phyloP scores from a whole-genome alignment of 2,329 filamentous ascomycete species.

The Monosporascus sp. region DNA sequence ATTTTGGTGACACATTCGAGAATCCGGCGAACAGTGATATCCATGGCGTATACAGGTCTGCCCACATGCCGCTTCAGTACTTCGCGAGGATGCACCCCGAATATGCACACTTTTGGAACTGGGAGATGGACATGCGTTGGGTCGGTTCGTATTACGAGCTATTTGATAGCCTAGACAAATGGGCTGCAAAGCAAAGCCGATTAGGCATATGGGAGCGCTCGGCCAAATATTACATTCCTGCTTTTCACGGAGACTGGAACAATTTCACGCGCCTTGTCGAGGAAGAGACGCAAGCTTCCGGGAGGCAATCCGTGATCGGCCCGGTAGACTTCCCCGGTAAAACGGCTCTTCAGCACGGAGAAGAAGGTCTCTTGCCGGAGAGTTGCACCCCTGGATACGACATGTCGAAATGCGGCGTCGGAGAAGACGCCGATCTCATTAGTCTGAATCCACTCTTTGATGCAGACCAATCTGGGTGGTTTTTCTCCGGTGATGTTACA shows the following conservation, averaged over 20 bases:
- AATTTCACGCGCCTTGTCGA: conserved; percentile 64
- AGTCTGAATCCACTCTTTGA: conserved; percentile 75
- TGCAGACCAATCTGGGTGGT: conserved; percentile 64
- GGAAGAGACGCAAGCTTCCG: conserved; percentile 49
- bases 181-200: conserved; percentile 63
- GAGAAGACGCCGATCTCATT: conserved; percentile 69
- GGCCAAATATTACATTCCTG: conserved; percentile 70
- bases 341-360: conserved; percentile 42
- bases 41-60: conserved; percentile 64
- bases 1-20: conserved; percentile 63
- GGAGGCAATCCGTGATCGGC: conserved; percentile 61
- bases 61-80: conserved; percentile 58
- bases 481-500: conserved; percentile 64
- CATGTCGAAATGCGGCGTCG: conserved; percentile 54
- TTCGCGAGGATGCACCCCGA: conserved; percentile 59
- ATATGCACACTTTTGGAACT: conserved; percentile 65
- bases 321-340: conserved; percentile 50
- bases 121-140: conserved; percentile 64
- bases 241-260: conserved; percentile 63
- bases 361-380: conserved; percentile 50
- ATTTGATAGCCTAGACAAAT: conserved; percentile 60
- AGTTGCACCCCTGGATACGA: conserved; percentile 50
- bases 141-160: conserved; percentile 67
- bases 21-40: conserved; percentile 53
- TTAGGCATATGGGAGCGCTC: conserved; percentile 74